Evolutionary conservation across 495 filamentous ascomycete species (phyloP), one percentile per base, ranked within the genome.

Genomic region (Penicillium diatomitis): DNA sequence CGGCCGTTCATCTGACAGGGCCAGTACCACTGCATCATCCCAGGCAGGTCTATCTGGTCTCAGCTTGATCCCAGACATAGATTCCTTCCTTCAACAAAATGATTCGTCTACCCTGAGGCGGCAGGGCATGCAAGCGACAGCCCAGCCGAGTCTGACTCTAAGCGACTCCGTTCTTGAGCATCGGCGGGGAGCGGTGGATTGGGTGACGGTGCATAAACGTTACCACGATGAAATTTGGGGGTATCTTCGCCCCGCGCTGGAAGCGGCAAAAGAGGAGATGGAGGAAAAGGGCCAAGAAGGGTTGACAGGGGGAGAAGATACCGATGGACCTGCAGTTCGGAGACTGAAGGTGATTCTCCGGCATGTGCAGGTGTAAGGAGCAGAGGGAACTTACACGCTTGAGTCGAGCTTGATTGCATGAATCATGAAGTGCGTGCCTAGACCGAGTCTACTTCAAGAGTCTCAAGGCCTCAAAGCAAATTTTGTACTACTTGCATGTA

Each of bases 141-240:
- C 31, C 31, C 27, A 3, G 12, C 20, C 43, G 9, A 40, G 33
- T 9, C 43, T 49, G 5, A 41, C 50, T 4, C 56, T 69, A 6
- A 60, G 64, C 27, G 71, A 68, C 46, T 44, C 41, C 2, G 66
- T 74, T 0, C 30, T 73, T 4, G 41, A 40, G 0, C 46, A 59
- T 3, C 45, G 73, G 2, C 61, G 68, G 4, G 68, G 69, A 1
- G 64, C 69, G 12, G 52, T 50, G 42, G 66, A 84, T 42, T 84
- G 85, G 85, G 66, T 79, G 8, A 64, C 67, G 35, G 78, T 86
- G 2, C 73, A 88, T 55, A 81, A 76, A 35, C 67, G 70, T 32
- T 89, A 89, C 57, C 75, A 81, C 32, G 83, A 89, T 62, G 84
- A 88, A 49, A 84, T 91, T 8, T 91, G 87, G 86, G 87, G 86